A percentile compares a stretch with the other conserved stretches of the same genome.
Conservation (phyloP, 208 protist genomes). For the Leishmania martiniquensis region DNA sequence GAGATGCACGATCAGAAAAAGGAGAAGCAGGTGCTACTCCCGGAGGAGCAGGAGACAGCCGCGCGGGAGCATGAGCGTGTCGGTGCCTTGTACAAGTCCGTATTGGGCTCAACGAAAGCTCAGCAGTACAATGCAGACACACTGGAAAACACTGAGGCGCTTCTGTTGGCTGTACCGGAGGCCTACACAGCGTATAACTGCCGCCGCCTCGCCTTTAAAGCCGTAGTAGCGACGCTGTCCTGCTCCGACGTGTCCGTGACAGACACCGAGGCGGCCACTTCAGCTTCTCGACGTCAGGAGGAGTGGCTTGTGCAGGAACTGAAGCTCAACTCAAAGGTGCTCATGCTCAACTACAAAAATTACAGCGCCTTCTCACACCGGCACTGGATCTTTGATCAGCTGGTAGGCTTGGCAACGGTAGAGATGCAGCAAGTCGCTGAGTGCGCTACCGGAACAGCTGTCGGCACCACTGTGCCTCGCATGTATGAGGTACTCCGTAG, state of each 20-base stretch:
- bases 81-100: slow-evolving; percentile 44
- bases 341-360: slow-evolving; percentile 80
- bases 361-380: slow-evolving; percentile 90
- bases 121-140: slow-evolving; percentile 34
- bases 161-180: slow-evolving; percentile 76
- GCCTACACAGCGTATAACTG: slow-evolving; percentile 89
- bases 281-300: background rate
- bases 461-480: background rate
- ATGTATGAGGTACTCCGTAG: slow-evolving; percentile 23
- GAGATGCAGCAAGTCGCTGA: slow-evolving; percentile 8
- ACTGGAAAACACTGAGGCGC: slow-evolving; percentile 36
- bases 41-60: slow-evolving; percentile 21
- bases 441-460: background rate
- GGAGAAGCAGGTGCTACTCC: slow-evolving; percentile 21
- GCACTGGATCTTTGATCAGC: slow-evolving; percentile 74
- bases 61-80: slow-evolving; percentile 44
- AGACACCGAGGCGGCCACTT: background rate
- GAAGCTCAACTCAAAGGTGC: slow-evolving; percentile 59
- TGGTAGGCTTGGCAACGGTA: slow-evolving; percentile 36
- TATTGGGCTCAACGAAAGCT: slow-evolving; percentile 32
- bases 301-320: slow-evolving; percentile 62
- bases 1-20: slow-evolving; percentile 81
- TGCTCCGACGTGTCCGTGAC: background rate
- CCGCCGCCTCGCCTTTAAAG: slow-evolving; percentile 43
- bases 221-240: slow-evolving; percentile 15